Conservation (phyloP, 164 flowering plant genomes). For the Saururus chinensis region DNA sequence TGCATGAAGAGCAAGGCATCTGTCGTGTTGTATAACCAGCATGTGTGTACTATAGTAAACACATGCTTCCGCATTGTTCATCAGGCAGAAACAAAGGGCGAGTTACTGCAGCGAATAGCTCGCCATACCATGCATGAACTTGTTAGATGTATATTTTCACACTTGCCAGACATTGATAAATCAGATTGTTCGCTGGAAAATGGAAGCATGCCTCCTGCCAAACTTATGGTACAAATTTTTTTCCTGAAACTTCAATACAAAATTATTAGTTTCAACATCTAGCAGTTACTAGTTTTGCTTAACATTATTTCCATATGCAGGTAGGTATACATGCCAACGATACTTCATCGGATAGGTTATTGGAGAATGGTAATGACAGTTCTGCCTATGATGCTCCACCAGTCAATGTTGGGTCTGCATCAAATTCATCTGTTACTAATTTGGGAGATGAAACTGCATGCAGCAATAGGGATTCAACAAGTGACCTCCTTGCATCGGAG, state of each 20-base stretch:
- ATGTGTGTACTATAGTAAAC: conserved; percentile 44
- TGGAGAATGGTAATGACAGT: conserved; percentile 16
- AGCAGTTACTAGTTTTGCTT: background rate
- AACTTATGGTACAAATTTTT: conserved; percentile 13
- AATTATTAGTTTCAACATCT: background rate
- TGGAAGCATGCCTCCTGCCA: conserved; percentile 7
- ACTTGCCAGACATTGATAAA: conserved; percentile 17
- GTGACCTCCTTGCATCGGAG: conserved; percentile 19
- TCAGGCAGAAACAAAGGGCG: conserved; percentile 44
- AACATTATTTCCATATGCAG: conserved; percentile 12
- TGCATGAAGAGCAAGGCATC: conserved; percentile 44
- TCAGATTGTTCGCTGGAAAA: conserved; percentile 9
- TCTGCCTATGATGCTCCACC: conserved; percentile 12
- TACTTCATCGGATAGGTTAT: conserved; percentile 9
- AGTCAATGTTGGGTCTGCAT: conserved; percentile 10
- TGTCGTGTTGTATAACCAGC: conserved; percentile 34
- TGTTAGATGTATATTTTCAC: conserved; percentile 35
- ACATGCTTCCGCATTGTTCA: conserved; percentile 43
- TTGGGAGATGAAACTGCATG: conserved; percentile 13
- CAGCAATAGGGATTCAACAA: conserved; percentile 10
- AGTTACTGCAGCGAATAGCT: conserved; percentile 41
- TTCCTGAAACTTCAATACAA: background rate
- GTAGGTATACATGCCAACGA: conserved; percentile 16
- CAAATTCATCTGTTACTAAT: conserved; percentile 6
- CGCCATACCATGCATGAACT: conserved; percentile 51